Percentiles rank a stretch among this genome's conserved stretches.
These are phyloP conservation scores for Fusarium sublunatum DNA, from an alignment of 2,329 filamentous ascomycete species.

Conservation along the genomic window DNA sequence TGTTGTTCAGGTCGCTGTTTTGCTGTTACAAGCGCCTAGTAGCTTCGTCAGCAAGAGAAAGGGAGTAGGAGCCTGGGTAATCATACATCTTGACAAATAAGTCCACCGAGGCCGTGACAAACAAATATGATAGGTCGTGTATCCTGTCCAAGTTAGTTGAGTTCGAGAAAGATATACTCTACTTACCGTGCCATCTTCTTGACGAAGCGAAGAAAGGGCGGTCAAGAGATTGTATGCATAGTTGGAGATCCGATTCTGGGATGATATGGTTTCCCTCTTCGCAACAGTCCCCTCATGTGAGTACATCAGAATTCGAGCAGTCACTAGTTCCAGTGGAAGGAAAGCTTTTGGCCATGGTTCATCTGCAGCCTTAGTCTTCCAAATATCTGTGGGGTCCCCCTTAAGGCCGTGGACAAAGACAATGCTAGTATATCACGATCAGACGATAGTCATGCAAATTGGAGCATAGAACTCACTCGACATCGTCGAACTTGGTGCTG, in stretches of 20 bases:
- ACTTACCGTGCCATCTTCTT: slow-evolving; percentile 19
- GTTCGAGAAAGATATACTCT: too few species aligned
- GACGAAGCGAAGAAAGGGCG: slow-evolving; percentile 21
- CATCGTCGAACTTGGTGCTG: neutral
- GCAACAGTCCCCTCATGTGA: slow-evolving; percentile 24
- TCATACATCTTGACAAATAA: slow-evolving; percentile 38
- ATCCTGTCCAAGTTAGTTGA: neutral
- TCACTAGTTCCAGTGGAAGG: slow-evolving; percentile 10
- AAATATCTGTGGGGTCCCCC: slow-evolving; percentile 31
- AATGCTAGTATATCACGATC: slow-evolving; percentile 1
- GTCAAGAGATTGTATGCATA: slow-evolving; percentile 32
- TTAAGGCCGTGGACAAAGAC: slow-evolving; percentile 35
- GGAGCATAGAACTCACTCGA: slow-evolving; percentile 2
- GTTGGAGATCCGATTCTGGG: slow-evolving; percentile 22
- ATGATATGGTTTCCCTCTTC: neutral
- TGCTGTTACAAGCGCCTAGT: slow-evolving; percentile 23
- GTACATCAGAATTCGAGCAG: slow-evolving; percentile 31
- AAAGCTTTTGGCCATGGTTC: slow-evolving; percentile 21
- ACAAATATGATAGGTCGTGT: slow-evolving; percentile 31
- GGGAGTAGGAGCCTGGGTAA: rapidly evolving
- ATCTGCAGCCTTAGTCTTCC: neutral
- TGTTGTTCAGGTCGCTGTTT: slow-evolving; percentile 21
- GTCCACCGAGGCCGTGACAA: slow-evolving; percentile 31
- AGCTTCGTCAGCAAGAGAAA: neutral
- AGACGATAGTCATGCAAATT: neutral